phyloP scores from a whole-genome alignment of 192 early-diverging fungal genomes.

The Phycomyces nitens region DNA sequence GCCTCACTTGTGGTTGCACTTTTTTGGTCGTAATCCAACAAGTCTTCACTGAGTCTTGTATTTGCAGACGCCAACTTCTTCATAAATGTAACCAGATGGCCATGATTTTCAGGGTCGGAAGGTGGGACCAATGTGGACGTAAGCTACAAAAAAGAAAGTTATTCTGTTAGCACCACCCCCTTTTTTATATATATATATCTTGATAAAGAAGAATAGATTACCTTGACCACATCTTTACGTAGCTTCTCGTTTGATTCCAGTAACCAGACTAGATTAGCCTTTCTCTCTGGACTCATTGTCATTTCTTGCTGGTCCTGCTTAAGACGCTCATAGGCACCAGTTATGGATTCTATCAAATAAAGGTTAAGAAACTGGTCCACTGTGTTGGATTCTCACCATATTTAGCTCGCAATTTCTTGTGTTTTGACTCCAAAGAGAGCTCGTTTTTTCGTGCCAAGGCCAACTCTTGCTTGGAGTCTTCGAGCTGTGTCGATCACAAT shows the following conservation, averaged over 20 bases:
- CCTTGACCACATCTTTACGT: conserved; percentile 30
- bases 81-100: conserved; percentile 49
- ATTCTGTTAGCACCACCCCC: too few species aligned
- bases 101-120: conserved; percentile 3
- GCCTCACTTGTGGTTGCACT: background rate
- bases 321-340: conserved; percentile 27
- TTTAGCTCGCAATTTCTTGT: conserved; percentile 32
- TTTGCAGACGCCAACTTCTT: conserved; percentile 56
- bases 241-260: conserved; percentile 30
- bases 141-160: background rate
- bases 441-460: conserved; percentile 31
- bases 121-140: conserved; percentile 8
- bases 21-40: conserved; percentile 36
- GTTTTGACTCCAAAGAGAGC: conserved; percentile 26
- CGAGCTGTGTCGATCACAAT: conserved; percentile 20
- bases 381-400: conserved; percentile 21
- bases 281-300: conserved; percentile 4
- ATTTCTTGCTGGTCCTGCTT: conserved; percentile 33
- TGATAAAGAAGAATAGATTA: background rate
- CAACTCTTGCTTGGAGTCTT: conserved; percentile 41
- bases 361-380: background rate
- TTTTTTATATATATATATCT: background rate
- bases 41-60: conserved; percentile 42
- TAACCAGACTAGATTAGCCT: conserved; percentile 22
- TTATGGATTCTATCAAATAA: conserved; percentile 27